Conservation (phyloP, 1,284 basidiomycete genomes). For the Lignosus rhinocerotis region DNA sequence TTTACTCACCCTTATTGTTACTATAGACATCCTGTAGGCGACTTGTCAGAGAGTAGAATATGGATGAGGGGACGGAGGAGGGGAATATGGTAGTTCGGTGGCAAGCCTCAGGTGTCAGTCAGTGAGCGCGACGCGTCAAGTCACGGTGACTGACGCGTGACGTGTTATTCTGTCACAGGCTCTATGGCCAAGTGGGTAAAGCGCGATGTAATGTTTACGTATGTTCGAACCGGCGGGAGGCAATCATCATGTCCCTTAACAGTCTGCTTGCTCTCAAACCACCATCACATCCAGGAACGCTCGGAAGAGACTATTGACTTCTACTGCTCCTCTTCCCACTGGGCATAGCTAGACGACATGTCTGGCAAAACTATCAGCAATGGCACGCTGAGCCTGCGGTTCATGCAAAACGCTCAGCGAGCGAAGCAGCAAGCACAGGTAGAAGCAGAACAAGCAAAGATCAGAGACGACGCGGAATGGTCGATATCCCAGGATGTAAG, state of each 20-base stretch:
- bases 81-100: constrained; percentile 5
- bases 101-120: constrained; percentile 1
- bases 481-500: constrained; percentile 57
- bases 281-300: neutral
- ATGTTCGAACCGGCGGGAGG: neutral
- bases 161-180: neutral
- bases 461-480: constrained; percentile 73
- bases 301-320: neutral
- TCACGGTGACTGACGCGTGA: constrained; percentile 18
- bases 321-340: neutral
- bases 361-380: constrained; percentile 61
- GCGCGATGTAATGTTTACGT: no score
- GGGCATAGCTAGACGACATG: constrained; percentile 34
- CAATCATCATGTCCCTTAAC: neutral
- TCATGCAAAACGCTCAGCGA: constrained; percentile 75
- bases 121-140: constrained; percentile 16
- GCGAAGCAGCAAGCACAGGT: constrained; percentile 52
- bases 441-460: constrained; percentile 52
- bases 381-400: constrained; percentile 66
- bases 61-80: neutral
- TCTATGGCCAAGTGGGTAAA: neutral
- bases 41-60: neutral
- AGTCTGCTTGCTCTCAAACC: neutral
- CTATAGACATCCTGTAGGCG: constrained; percentile 54
- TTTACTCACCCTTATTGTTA: constrained; percentile 53